These are phyloP conservation scores for Phragmites australis DNA, from an alignment of 176 grass and related monocot genomes.

Conservation along the genomic window DNA sequence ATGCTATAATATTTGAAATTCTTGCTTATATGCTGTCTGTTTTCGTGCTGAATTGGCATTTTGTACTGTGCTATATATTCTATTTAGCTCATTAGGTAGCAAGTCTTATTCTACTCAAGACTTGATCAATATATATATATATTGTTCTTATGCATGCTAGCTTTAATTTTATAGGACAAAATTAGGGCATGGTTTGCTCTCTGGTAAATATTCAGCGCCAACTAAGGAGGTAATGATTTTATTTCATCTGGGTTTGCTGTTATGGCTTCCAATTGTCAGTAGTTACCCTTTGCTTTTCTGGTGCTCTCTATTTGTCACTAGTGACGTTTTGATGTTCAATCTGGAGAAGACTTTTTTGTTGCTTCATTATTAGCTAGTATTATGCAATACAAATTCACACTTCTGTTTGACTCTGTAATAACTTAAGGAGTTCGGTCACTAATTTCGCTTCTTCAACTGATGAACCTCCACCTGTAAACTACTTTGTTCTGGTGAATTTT, in stretches of 20 bases:
- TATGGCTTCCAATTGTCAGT: constrained; percentile 3
- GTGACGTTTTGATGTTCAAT: not conserved
- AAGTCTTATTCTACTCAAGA: not conserved
- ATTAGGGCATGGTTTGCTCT: constrained; percentile 85
- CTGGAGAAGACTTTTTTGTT: constrained; percentile 2
- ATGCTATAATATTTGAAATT: constrained; percentile 1
- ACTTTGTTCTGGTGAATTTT: not conserved
- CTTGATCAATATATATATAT: not conserved
- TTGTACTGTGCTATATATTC: not conserved
- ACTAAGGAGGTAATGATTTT: constrained; percentile 58
- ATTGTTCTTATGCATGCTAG: not conserved
- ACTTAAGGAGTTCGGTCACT: not conserved
- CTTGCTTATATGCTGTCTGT: not conserved
- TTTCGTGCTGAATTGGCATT: too few species aligned
- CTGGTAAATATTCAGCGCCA: constrained; percentile 78
- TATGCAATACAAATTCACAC: not conserved
- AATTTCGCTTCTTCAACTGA: not conserved
- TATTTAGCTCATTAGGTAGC: not conserved
- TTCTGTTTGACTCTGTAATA: not conserved
- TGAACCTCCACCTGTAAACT: not conserved
- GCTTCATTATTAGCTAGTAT: not conserved
- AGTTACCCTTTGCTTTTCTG: not conserved
- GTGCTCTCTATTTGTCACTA: not conserved
- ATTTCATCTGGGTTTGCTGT: constrained; percentile 2
- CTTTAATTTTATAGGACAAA: constrained; percentile 65